Conservation (phyloP, 164 flowering plant species). For the Umbilicus rupestris region DNA sequence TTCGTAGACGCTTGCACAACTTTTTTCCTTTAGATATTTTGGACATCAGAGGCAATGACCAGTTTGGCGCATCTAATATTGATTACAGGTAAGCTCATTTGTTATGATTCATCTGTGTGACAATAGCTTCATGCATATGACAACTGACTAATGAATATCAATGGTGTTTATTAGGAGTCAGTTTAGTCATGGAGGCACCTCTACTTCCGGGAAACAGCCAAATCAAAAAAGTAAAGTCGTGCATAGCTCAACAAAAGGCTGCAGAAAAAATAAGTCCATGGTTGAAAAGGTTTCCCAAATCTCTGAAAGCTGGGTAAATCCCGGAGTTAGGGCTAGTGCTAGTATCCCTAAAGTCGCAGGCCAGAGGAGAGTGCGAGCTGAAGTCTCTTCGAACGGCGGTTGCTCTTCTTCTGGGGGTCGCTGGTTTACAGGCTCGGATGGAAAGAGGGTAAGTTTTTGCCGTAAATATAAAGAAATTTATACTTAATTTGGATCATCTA, state of each 20-base stretch:
- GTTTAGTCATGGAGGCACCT: constrained; percentile 34
- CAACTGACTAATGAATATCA: background rate
- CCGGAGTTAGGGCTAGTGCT: constrained; percentile 23
- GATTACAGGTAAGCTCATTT: constrained; percentile 53
- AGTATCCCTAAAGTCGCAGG: constrained; percentile 53
- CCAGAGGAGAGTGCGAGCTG: constrained; percentile 55
- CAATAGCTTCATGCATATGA: background rate
- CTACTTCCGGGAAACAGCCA: constrained; percentile 17
- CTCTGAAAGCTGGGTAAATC: constrained; percentile 55
- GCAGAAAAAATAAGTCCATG: constrained; percentile 16
- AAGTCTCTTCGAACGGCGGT: constrained; percentile 14
- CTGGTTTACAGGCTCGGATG: constrained; percentile 62
- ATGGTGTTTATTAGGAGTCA: constrained; percentile 47
- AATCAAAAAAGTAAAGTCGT: constrained; percentile 14
- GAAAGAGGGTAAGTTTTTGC: constrained; percentile 45
- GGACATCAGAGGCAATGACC: constrained; percentile 19
- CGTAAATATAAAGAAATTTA: too few species aligned
- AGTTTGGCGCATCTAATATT: constrained; percentile 29
- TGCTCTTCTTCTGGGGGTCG: constrained; percentile 33
- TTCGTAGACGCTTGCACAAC: constrained; percentile 50
- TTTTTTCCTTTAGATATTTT: constrained; percentile 49
- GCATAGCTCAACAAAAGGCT: constrained; percentile 26
- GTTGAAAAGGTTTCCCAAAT: constrained; percentile 22
- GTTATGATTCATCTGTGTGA: background rate
- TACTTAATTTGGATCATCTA: background rate